Evolutionary conservation across 139 green algal genomes (phyloP).

Genomic region (Chlorella sorokiniana): DNA sequence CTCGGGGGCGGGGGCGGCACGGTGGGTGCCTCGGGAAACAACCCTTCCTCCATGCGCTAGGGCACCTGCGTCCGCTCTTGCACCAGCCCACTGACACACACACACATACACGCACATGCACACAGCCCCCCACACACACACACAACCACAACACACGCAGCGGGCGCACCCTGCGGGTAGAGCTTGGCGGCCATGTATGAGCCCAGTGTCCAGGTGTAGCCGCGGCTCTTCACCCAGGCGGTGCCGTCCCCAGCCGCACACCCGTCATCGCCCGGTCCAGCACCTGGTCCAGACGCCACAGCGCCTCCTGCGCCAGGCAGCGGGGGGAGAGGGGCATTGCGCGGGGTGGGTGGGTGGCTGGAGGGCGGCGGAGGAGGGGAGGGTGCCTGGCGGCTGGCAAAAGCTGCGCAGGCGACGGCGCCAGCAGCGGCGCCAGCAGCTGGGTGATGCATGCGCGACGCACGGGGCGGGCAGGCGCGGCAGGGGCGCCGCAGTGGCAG

Average conservation of each 20-base stretch:
- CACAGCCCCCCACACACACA: no score
- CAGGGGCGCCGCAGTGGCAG: no score
- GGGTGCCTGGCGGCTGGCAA: no score
- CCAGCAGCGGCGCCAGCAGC: no score
- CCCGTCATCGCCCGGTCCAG: constrained; percentile 16
- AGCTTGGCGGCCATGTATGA: constrained; percentile 11
- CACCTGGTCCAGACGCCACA: constrained; percentile 29
- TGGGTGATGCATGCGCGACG: no score
- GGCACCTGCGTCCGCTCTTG: not conserved
- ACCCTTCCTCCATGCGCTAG: not conserved
- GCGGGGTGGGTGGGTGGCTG: no score
- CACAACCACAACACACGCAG: no score
- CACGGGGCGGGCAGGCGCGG: no score
- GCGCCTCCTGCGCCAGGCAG: constrained; percentile 1
- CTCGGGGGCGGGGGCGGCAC: not conserved
- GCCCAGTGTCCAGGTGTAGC: constrained; percentile 26
- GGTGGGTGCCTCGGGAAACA: not conserved
- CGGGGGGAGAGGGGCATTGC: not conserved
- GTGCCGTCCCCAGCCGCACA: constrained; percentile 27
- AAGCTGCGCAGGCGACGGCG: no score
- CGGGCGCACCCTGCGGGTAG: constrained; percentile 13
- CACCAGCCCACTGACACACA: no score
- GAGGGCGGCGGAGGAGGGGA: no score
- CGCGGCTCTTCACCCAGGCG: constrained; percentile 22
- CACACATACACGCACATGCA: no score